A percentile compares a stretch with the other conserved stretches of the same genome.
phyloP scores from a whole-genome alignment of 169 alveolate species.

The Plasmodium cynomolgi region DNA sequence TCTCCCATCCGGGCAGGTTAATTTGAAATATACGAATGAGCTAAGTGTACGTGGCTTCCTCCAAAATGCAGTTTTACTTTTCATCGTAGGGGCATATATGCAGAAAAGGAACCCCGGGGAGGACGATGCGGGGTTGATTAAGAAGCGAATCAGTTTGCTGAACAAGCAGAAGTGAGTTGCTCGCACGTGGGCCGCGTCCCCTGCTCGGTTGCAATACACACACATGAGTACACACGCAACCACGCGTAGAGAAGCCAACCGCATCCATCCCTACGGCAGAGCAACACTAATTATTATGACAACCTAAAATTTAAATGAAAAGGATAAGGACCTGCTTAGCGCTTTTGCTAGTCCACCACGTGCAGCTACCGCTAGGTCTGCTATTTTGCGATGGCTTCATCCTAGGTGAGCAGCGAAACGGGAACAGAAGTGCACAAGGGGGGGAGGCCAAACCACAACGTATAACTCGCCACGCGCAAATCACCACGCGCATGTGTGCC shows the following conservation, averaged over 20 bases:
- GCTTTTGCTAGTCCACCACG: not conserved
- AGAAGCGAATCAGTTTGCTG: not conserved
- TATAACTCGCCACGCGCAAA: not conserved
- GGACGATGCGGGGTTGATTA: not conserved
- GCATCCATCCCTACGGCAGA: not conserved
- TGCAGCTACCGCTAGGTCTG: not conserved
- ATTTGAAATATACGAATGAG: not conserved
- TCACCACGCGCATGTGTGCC: not conserved
- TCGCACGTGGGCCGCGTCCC: not conserved
- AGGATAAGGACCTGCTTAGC: not conserved
- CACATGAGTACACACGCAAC: not conserved
- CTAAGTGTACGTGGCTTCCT: not conserved
- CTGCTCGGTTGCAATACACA: not conserved
- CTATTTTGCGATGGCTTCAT: not conserved
- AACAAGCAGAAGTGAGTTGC: not conserved
- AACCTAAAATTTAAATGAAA: slow-evolving; percentile 14
- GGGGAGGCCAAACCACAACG: not conserved
- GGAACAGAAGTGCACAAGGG: not conserved
- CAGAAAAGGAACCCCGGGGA: not conserved
- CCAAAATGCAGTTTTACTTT: not conserved
- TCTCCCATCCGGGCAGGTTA: not conserved
- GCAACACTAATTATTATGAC: not conserved
- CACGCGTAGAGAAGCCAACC: not conserved
- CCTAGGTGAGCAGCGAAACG: not conserved
- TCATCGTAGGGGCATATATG: not conserved